Evolutionary conservation across 2,329 filamentous ascomycete species (phyloP), one percentile per base, ranked within the genome.

Genomic region (Penicillium nordicum): DNA sequence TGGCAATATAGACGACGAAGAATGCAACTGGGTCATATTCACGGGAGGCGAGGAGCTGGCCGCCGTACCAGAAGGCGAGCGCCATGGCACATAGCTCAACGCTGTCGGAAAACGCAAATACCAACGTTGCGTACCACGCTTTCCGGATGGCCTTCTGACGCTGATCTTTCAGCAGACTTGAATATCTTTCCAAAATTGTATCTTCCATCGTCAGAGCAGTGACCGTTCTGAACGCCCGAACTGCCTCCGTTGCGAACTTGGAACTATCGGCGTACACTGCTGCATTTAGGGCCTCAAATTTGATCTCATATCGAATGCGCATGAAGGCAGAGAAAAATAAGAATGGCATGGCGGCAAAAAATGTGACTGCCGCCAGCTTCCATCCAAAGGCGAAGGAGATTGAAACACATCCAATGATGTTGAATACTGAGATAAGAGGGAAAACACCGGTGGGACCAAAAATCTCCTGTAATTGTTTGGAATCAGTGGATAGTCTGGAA

Each of bases 331-430:
- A 78, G 4, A 70, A 61, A 8, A 84, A 71, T 4, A 83, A 77
- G 8, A 80, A 70, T 1, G 82, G 82, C 52, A 83, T 69, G 0
- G 78, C 76, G 1, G 88, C 83, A 63, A 84, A 88, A 9, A 85
- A 75, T 0, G 83, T 81, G 0, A 92, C 85, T 0, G 91, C 74
- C 0, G 86, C 84, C 9, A 93, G 78, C 69, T 91, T 92, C 89
- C 89, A 92, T 1, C 87, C 87, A 68, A 88, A 90, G 4, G 81
- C 77, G 64, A 90, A 91, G 1, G 87, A 80, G 50, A 92, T 87
- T 42, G 81, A 76, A 14, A 90, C 73, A 8, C 83, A 84, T 0
- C 88, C 88, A 9, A 84, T 64, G 3, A 92, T 72, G 47, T 83
- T 87, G 67, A 90, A 87, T 23, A 88, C 67, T 9, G 86, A 84